Percentiles rank a stretch among this genome's conserved stretches.
Evolutionary conservation across 768 basidiomycete genomes (phyloP).

Genomic region (Agaricus sinodeliciosus): DNA sequence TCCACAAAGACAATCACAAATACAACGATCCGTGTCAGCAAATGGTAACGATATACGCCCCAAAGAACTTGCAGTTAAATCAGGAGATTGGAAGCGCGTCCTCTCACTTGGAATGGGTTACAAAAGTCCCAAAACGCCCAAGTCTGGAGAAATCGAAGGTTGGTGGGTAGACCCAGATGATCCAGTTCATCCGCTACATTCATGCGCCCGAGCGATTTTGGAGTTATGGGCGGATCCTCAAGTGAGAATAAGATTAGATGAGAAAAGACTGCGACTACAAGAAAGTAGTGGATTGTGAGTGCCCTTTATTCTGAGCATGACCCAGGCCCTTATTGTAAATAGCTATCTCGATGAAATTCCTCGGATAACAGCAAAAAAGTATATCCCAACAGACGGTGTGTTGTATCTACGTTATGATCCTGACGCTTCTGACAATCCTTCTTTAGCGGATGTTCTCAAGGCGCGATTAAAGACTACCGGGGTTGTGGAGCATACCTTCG

Average conservation of each 20-base stretch:
- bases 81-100: conserved; percentile 64
- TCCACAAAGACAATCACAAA: conserved; percentile 26
- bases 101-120: conserved; percentile 44
- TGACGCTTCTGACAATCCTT: not conserved
- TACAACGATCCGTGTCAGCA: conserved; percentile 16
- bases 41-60: conserved; percentile 15
- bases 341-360: conserved; percentile 80
- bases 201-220: conserved; percentile 57
- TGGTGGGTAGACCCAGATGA: conserved; percentile 87
- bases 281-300: conserved; percentile 85
- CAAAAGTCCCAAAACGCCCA: conserved; percentile 62
- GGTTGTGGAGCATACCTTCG: conserved; percentile 73
- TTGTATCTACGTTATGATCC: conserved; percentile 11
- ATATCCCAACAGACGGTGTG: conserved; percentile 72
- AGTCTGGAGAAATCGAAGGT: conserved; percentile 66
- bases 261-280: conserved; percentile 64
- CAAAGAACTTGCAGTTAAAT: conserved; percentile 55
- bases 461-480: conserved; percentile 81
- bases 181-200: conserved; percentile 66
- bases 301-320: conserved; percentile 5
- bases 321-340: conserved; percentile 4
- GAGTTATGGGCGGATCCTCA: conserved; percentile 72
- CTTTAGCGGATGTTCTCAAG: conserved; percentile 66
- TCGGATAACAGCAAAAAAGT: conserved; percentile 74
- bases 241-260: conserved; percentile 56